Evolutionary conservation across 2,329 filamentous ascomycete species (phyloP), one percentile per base, ranked within the genome.

Genomic region (Colletotrichum sansevieriae): DNA sequence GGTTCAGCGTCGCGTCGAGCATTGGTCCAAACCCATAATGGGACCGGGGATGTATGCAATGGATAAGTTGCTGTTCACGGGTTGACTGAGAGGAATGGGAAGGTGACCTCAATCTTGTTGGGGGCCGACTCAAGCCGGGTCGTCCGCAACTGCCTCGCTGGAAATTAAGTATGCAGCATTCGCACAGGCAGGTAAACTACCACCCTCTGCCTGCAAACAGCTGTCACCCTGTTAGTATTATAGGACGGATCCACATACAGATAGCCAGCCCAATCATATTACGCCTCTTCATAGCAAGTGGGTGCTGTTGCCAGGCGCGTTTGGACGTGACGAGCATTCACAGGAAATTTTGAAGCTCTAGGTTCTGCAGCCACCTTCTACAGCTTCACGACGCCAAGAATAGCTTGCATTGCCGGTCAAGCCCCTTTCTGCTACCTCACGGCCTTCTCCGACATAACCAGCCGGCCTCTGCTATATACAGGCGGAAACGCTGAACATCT

Each of bases 301-400:
- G 67, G 54, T 68, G 63, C 70, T 72, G 62, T 57, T 68, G 52
- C 63, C 58, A 67, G 64, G 70, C 76, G 73, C 79, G 79, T 79
- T 79, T 79, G 74, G 78, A 79, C 79, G 78, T 81, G 79, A 79
- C 77, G 76, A 74, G 73, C 70, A 70, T 62, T 69, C 51, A 37
- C 51, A 47, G 60, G 65, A 70, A 68, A 69, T 70, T 65, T 68
- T 65, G 65, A 65, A 65, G 55, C 37, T 60, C 18, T 56, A 35
- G 7, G 37, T 41, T 59, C 65, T 44, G 64, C 66, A 37, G 43
- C 71, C 44, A 49, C 41, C 39, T 46, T 58, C 22, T 47, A 39
- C 59, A 44, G 44, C 35, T 60, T 55, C 54, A 65, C 60, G 65
- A 55, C 65, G 56, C 39, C 65, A 55, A 44, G 37, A 67, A 18